A percentile compares a stretch with the other conserved stretches of the same genome.
phyloP scores from a whole-genome alignment of 192 early-diverging fungal genomes.

The Backusella sp. region DNA sequence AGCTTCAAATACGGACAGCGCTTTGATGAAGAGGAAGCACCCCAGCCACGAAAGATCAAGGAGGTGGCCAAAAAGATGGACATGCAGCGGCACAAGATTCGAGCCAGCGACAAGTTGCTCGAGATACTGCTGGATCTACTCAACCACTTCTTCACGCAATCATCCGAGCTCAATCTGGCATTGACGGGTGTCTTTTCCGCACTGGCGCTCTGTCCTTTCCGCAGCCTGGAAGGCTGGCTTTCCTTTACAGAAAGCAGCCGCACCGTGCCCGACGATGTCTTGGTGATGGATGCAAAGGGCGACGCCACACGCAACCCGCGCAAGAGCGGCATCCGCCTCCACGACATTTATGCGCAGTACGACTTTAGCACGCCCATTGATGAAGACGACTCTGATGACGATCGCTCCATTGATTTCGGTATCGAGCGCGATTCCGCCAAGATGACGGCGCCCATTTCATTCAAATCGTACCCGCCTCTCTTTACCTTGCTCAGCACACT shows the following conservation, averaged over 20 bases:
- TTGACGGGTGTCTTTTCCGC: constrained; percentile 87
- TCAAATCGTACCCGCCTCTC: constrained; percentile 58
- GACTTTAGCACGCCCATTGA: constrained; percentile 27
- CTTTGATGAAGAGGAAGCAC: constrained; percentile 20
- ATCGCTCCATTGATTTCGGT: constrained; percentile 39
- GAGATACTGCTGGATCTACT: constrained; percentile 67
- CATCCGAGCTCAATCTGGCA: constrained; percentile 85
- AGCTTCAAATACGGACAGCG: constrained; percentile 53
- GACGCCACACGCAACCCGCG: not conserved
- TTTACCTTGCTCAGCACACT: constrained; percentile 65
- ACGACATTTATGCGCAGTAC: constrained; percentile 40
- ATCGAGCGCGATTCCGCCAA: constrained; percentile 30
- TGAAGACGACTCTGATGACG: constrained; percentile 44
- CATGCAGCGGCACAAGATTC: constrained; percentile 41
- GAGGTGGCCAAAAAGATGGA: constrained; percentile 21
- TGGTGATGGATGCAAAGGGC: constrained; percentile 24
- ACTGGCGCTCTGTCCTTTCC: constrained; percentile 74
- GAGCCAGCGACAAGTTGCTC: constrained; percentile 59
- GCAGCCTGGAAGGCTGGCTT: constrained; percentile 73
- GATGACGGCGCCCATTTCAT: constrained; percentile 32
- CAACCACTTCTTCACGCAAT: constrained; percentile 82
- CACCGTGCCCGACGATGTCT: constrained; percentile 37
- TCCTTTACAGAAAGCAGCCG: constrained; percentile 52
- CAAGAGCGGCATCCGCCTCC: constrained; percentile 23
- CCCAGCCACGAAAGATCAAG: not conserved